Percentiles rank a stretch among this genome's conserved stretches.
Evolutionary conservation across 257 asterid species (phyloP).

Genomic region (Misopates orontium): DNA sequence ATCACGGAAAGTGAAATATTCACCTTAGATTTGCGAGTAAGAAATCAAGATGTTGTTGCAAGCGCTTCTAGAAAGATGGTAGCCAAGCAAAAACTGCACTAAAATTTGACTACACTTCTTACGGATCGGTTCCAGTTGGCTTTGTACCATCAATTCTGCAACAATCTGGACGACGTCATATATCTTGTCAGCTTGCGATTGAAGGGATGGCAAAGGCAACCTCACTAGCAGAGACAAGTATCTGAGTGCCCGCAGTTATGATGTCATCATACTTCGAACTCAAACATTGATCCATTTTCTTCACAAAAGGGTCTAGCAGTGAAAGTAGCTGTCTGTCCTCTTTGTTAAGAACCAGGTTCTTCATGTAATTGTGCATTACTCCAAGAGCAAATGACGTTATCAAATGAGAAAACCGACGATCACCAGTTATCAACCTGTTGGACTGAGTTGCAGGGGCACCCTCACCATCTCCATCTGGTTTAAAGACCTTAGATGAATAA

Average conservation of each 20-base stretch:
- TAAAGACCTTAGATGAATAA: conserved; percentile 21
- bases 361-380: conserved; percentile 66
- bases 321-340: conserved; percentile 52
- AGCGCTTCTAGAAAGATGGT: conserved; percentile 68
- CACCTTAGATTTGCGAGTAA: conserved; percentile 70
- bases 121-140: conserved; percentile 81
- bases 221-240: conserved; percentile 67
- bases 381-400: conserved; percentile 77
- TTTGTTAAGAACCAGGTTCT: conserved; percentile 52
- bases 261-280: conserved; percentile 70
- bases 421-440: conserved; percentile 50
- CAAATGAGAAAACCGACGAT: conserved; percentile 65
- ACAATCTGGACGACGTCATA: conserved; percentile 72
- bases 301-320: conserved; percentile 72
- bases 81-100: conserved; percentile 77
- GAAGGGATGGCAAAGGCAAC: conserved; percentile 81
- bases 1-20: conserved; percentile 26
- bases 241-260: conserved; percentile 63
- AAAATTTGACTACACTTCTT: conserved; percentile 79
- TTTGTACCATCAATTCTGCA: conserved; percentile 78
- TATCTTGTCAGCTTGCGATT: conserved; percentile 63
- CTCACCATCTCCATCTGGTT: conserved; percentile 35
- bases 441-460: conserved; percentile 27
- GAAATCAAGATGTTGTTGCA: conserved; percentile 76
- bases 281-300: conserved; percentile 67